Evolutionary conservation across 768 basidiomycete genomes (phyloP).

Genomic region (Mycena alexandri): DNA sequence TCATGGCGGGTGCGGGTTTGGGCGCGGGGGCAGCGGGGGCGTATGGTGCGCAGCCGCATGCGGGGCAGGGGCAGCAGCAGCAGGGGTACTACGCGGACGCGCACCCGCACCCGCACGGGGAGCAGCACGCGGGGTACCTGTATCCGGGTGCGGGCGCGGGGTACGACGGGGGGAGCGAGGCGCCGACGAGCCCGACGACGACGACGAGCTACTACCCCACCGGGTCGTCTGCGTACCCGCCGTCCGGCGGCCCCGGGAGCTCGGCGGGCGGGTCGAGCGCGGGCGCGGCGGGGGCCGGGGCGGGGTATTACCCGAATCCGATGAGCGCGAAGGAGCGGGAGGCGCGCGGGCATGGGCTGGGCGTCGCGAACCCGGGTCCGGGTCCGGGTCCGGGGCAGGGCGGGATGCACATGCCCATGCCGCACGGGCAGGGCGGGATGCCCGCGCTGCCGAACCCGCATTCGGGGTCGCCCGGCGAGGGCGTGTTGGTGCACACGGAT

Average conservation of each 20-base stretch:
- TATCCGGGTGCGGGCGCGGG: slow-evolving; percentile 27
- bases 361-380: slow-evolving; percentile 29
- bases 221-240: slow-evolving; percentile 9
- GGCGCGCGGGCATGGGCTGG: slow-evolving; percentile 23
- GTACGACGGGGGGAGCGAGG: slow-evolving; percentile 9
- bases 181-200: slow-evolving; percentile 25
- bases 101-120: neutral
- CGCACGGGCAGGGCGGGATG: neutral
- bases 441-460: slow-evolving; percentile 33
- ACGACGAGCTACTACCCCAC: slow-evolving; percentile 23
- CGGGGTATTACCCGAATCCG: slow-evolving; percentile 26
- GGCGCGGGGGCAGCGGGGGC: slow-evolving; percentile 4
- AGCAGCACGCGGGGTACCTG: neutral
- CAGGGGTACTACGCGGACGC: slow-evolving; percentile 6
- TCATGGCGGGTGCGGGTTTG: slow-evolving; percentile 30
- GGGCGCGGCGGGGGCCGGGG: slow-evolving; percentile 20
- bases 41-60: slow-evolving; percentile 6
- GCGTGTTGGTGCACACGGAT: slow-evolving; percentile 36
- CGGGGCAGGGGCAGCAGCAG: neutral
- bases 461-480: slow-evolving; percentile 13
- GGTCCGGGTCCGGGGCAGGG: neutral
- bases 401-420: slow-evolving; percentile 21
- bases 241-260: neutral
- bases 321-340: slow-evolving; percentile 38
- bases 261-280: neutral